Conservation (phyloP, 495 filamentous ascomycete species). For the Tuber melanosporum region DNA sequence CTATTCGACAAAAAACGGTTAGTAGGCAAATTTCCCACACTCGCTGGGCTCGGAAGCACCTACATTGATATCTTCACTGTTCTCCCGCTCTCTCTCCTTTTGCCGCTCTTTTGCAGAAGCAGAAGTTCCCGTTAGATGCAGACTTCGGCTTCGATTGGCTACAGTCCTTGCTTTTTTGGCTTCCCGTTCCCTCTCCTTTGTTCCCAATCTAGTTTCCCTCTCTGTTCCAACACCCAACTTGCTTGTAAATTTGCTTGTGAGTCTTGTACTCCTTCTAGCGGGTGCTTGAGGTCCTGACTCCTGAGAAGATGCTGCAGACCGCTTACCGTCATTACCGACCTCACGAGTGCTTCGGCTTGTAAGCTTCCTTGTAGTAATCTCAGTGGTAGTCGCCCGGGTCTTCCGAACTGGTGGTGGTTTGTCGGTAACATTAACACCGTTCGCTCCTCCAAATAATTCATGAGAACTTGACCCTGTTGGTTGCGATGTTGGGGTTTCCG, state of each 20-base stretch:
- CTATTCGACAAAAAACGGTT: constrained; percentile 27
- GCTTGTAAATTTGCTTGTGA: constrained; percentile 41
- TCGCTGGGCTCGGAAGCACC: constrained; percentile 13
- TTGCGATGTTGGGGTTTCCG: constrained; percentile 39
- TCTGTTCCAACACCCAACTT: constrained; percentile 35
- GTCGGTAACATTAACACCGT: constrained; percentile 27
- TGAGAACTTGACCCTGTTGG: constrained; percentile 23
- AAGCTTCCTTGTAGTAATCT: constrained; percentile 36
- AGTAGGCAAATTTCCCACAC: neutral
- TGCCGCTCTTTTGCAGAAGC: constrained; percentile 20
- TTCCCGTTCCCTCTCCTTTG: constrained; percentile 44
- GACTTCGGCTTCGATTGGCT: constrained; percentile 28
- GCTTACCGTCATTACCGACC: constrained; percentile 35
- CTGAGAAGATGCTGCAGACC: constrained; percentile 30
- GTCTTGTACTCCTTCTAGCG: constrained; percentile 41
- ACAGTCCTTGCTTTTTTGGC: constrained; percentile 36
- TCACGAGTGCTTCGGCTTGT: constrained; percentile 38
- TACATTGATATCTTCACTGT: constrained; percentile 41
- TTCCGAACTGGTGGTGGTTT: constrained; percentile 38
- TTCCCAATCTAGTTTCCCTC: constrained; percentile 31
- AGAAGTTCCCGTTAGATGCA: constrained; percentile 27
- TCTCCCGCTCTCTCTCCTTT: constrained; percentile 34
- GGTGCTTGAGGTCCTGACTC: constrained; percentile 48
- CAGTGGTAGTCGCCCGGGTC: constrained; percentile 39
- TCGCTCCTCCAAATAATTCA: constrained; percentile 37